Percentiles rank a stretch among this genome's conserved stretches.
These are phyloP conservation scores for Chrysoporthe cubensis DNA, from an alignment of 2,329 filamentous ascomycete genomes.

Conservation along the genomic window DNA sequence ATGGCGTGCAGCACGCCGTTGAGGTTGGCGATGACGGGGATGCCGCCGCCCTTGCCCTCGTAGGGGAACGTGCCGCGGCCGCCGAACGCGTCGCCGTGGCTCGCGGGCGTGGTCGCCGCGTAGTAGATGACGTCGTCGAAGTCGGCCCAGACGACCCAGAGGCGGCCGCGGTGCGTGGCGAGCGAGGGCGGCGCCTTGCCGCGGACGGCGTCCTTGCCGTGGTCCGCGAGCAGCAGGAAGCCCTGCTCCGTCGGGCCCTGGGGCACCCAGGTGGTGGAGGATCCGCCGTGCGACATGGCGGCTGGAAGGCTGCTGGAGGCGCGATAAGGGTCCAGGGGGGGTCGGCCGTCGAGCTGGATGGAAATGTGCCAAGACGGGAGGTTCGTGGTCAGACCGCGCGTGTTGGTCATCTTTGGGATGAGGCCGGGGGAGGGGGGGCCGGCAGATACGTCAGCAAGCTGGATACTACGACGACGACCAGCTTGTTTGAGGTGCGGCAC, in stretches of 20 bases:
- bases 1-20: constrained; percentile 41
- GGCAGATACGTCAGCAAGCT: too few species aligned
- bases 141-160: constrained; percentile 42
- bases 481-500: too few species aligned
- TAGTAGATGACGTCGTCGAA: constrained; percentile 38
- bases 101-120: constrained; percentile 36
- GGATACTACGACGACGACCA: too few species aligned
- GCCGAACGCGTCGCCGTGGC: constrained; percentile 33
- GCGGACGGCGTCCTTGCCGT: constrained; percentile 34
- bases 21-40: constrained; percentile 40
- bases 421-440: not conserved
- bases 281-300: constrained; percentile 2
- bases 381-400: not conserved
- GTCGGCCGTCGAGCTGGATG: constrained; percentile 4
- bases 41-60: constrained; percentile 29
- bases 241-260: constrained; percentile 36
- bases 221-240: constrained; percentile 31
- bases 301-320: not conserved
- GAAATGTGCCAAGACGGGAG: constrained; percentile 8
- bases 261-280: constrained; percentile 37
- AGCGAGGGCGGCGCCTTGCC: constrained; percentile 41
- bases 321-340: constrained; percentile 6
- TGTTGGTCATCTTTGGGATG: not conserved
- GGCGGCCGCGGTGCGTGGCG: constrained; percentile 39
- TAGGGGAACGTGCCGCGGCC: constrained; percentile 35